Evolutionary conservation across 1,139 yeast species (phyloP), one percentile per base, ranked within the genome.

Genomic region (Magnusiomyces fungicola): DNA sequence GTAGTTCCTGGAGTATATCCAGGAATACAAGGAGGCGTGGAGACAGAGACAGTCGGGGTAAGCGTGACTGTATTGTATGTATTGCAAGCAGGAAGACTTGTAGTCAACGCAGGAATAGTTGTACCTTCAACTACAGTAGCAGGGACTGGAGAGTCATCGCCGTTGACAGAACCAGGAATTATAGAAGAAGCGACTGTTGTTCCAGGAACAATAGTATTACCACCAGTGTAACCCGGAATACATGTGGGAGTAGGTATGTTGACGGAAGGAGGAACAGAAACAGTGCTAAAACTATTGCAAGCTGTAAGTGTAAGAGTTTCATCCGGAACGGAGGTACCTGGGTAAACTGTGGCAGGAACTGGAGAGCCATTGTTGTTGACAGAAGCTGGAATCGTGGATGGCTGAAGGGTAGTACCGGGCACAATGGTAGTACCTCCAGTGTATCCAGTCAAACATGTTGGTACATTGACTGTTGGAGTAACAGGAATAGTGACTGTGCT

Each of bases 71-170:
- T 39, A 25, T 14, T 34, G 4, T 16, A 34, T 21, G n/a, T 34
- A 4, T 21, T 25, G 37, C 52, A 49, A 18, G 45, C 33, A 23
- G 48, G 29, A 2, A 49, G 45, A 21, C 49, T 40, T 21, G 38
- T 22, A 18, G 43, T 27, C 16, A 23, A 23, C 3, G 49, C 37
- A 22, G 44, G 47, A 19, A 29, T 24, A n/a, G 30, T 33, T 10
- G 46, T 50, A 14, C 52, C 52, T 23, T 33, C 34, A 22, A 40
- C 33, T 18, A 49, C 46, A 25, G 51, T 49, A 22, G 47, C 49
- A 25, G 23, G 47, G 14, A 47, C 46, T 22, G 23, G 27, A 4
- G 21, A 7, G 22, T 46, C 51, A 24, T 40, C 10, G 19, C 43
- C 39, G 22, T 39, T 30, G 16, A 19, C 33, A 14, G 14, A 14